These are phyloP conservation scores for Alnus glutinosa DNA, from an alignment of 306 rosid genomes.

Conservation along the genomic window DNA sequence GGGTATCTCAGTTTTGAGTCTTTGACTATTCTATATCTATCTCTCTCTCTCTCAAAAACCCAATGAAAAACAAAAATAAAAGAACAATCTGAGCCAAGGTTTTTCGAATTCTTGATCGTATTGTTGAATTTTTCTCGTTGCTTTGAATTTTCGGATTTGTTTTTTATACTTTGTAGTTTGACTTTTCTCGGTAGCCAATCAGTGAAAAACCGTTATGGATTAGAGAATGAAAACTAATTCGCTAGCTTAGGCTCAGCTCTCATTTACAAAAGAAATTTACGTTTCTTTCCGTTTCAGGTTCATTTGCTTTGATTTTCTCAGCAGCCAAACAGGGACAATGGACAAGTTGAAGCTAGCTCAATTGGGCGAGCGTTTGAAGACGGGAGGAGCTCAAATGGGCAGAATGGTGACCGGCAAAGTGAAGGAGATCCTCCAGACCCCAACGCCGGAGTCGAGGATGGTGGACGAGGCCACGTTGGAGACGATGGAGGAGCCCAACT, in stretches of 20 bases:
- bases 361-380: slow-evolving; percentile 67
- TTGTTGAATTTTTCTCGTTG: too few species aligned
- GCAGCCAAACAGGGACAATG: slow-evolving; percentile 28
- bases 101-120: too few species aligned
- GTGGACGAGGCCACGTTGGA: slow-evolving; percentile 77
- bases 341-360: slow-evolving; percentile 62
- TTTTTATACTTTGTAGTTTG: not conserved
- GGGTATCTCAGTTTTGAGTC: not conserved
- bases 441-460: slow-evolving; percentile 74
- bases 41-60: not conserved
- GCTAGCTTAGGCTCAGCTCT: not conserved
- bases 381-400: slow-evolving; percentile 75
- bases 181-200: not conserved
- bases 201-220: not conserved
- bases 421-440: slow-evolving; percentile 67
- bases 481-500: slow-evolving; percentile 60
- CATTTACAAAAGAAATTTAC: not conserved
- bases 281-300: not conserved
- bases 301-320: not conserved
- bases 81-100: too few species aligned
- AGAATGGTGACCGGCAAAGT: slow-evolving; percentile 64
- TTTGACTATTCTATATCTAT: not conserved
- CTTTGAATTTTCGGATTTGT: too few species aligned
- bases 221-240: not conserved
- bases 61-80: not conserved